Evolutionary conservation across 176 grass and related monocot genomes (phyloP).

Genomic region (Cenchrus purpureus): DNA sequence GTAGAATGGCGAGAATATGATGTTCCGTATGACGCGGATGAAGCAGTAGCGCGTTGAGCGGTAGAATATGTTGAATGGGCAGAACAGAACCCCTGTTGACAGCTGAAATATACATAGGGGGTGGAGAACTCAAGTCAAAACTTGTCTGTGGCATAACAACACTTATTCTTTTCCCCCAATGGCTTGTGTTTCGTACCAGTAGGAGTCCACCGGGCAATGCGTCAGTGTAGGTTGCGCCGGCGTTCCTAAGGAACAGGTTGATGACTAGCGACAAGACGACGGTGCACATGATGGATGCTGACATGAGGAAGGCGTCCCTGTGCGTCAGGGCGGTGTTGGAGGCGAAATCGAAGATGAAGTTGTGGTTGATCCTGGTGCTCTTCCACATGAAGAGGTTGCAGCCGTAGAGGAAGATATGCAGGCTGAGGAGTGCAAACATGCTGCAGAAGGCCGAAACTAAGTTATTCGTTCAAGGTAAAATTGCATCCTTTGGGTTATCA

Average conservation of each 20-base stretch:
- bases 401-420: constrained; percentile 90
- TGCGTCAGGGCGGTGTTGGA: constrained; percentile 70
- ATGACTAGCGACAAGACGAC: constrained; percentile 67
- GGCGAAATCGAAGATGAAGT: constrained; percentile 91
- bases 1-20: constrained; percentile 84
- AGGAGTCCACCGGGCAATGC: constrained; percentile 73
- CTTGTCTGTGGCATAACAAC: background rate
- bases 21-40: constrained; percentile 85
- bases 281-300: constrained; percentile 77
- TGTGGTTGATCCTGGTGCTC: constrained; percentile 76
- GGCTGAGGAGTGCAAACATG: constrained; percentile 90
- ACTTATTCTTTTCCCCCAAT: background rate
- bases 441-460: constrained; percentile 33
- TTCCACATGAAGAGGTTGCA: constrained; percentile 95
- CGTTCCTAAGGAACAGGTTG: constrained; percentile 72
- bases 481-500: constrained; percentile 4
- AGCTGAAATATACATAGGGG: constrained; percentile 46
- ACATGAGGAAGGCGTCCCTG: constrained; percentile 87
- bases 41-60: constrained; percentile 83
- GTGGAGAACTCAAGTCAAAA: background rate
- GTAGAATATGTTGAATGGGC: constrained; percentile 89
- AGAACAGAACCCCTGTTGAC: constrained; percentile 58
- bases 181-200: constrained; percentile 52
- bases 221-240: constrained; percentile 53
- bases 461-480: background rate